These are phyloP conservation scores for Cryptosporidium canis DNA, from an alignment of 169 alveolate species.

Conservation along the genomic window DNA sequence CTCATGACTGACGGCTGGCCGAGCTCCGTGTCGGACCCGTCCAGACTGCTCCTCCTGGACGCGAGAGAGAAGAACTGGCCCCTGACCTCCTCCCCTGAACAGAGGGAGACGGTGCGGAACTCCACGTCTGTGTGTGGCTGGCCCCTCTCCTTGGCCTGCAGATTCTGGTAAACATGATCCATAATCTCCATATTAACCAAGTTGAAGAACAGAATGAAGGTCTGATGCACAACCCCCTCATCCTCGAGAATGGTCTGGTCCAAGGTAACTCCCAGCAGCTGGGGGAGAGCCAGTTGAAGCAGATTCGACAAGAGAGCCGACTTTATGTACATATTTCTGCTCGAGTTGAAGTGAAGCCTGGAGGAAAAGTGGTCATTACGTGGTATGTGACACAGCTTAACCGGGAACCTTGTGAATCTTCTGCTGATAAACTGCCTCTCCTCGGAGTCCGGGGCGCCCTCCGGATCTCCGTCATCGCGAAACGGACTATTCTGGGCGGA, in stretches of 20 bases:
- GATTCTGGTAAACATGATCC: background rate
- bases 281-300: constrained; percentile 21
- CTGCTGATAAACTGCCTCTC: background rate
- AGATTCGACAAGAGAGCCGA: constrained; percentile 2
- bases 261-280: background rate
- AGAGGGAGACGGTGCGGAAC: background rate
- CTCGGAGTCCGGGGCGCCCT: background rate
- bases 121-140: background rate
- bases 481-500: background rate
- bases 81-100: background rate
- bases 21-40: too few species aligned
- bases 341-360: background rate
- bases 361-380: background rate
- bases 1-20: too few species aligned
- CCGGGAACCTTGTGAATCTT: constrained; percentile 16
- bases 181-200: constrained; percentile 29
- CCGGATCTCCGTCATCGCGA: background rate
- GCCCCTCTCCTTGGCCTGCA: background rate
- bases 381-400: constrained; percentile 29
- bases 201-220: constrained; percentile 33
- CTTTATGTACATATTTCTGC: background rate
- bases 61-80: too few species aligned
- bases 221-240: background rate
- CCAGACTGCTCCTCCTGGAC: too few species aligned
- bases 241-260: constrained; percentile 11